These are phyloP conservation scores for Boletus calvinii DNA, from an alignment of 1,284 basidiomycete genomes.

Conservation along the genomic window DNA sequence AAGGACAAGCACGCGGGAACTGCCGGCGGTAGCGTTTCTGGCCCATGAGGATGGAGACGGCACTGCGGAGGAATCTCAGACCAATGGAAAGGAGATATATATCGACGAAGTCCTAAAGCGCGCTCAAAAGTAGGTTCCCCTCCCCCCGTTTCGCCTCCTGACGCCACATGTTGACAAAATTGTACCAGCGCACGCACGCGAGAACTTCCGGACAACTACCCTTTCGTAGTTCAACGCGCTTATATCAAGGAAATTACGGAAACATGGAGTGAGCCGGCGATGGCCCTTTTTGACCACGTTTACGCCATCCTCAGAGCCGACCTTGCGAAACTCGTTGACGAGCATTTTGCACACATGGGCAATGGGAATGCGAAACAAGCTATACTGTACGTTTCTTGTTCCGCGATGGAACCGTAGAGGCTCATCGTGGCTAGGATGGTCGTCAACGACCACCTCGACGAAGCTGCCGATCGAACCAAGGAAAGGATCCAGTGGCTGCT, in stretches of 20 bases:
- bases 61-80: constrained; percentile 22
- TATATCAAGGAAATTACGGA: constrained; percentile 48
- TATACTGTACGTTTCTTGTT: constrained; percentile 45
- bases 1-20: neutral
- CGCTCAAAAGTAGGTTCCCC: constrained; percentile 45
- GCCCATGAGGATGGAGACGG: constrained; percentile 37
- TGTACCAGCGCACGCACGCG: constrained; percentile 59
- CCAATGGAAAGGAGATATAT: constrained; percentile 38
- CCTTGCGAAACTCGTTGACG: constrained; percentile 41
- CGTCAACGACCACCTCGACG: constrained; percentile 47
- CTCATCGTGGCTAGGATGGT: constrained; percentile 38
- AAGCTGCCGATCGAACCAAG: constrained; percentile 40
- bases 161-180: neutral
- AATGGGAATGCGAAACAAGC: constrained; percentile 51
- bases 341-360: constrained; percentile 53
- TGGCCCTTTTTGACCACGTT: constrained; percentile 47
- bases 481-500: constrained; percentile 52
- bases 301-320: constrained; percentile 40
- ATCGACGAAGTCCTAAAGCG: constrained; percentile 55
- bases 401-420: neutral
- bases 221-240: constrained; percentile 55
- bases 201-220: constrained; percentile 64
- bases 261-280: constrained; percentile 51
- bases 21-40: constrained; percentile 38
- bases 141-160: neutral